Percentiles rank a stretch among this genome's conserved stretches.
Conservation (phyloP, 2,329 filamentous ascomycete species). For the Arthrobotrys musiformis region DNA sequence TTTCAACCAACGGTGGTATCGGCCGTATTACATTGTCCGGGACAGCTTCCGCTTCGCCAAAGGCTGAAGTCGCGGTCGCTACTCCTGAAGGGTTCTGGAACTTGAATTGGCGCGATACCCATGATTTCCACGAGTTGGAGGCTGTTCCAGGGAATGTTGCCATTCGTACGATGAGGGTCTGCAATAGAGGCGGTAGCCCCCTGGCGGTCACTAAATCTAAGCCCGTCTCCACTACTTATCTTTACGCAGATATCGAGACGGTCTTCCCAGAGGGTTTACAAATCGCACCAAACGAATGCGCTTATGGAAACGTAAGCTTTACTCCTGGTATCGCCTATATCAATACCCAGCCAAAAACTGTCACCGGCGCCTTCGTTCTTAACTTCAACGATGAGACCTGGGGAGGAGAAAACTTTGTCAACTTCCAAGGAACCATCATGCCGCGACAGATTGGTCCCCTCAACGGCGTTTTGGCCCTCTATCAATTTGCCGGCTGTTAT, state of each 20-base stretch:
- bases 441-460: constrained; percentile 62
- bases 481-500: constrained; percentile 64
- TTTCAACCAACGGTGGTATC: constrained; percentile 63
- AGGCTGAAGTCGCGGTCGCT: constrained; percentile 62
- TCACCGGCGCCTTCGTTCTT: constrained; percentile 62
- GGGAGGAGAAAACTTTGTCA: constrained; percentile 62
- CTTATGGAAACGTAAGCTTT: constrained; percentile 61
- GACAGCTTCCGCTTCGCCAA: constrained; percentile 61
- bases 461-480: constrained; percentile 59
- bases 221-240: constrained; percentile 38
- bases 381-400: constrained; percentile 64
- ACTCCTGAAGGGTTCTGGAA: constrained; percentile 62
- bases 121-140: constrained; percentile 28
- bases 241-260: constrained; percentile 51
- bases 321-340: constrained; percentile 57
- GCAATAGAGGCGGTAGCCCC: constrained; percentile 63
- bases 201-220: constrained; percentile 64
- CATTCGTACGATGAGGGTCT: constrained; percentile 62
- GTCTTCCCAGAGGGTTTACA: constrained; percentile 56
- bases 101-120: constrained; percentile 57
- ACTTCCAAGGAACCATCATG: constrained; percentile 61
- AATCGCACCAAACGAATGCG: constrained; percentile 61
- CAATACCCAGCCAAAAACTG: constrained; percentile 56
- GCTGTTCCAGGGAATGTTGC: constrained; percentile 59
- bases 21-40: constrained; percentile 61